Base-by-base conservation (phyloP, 139 green algal species). In the Micractinium conductrix region DNA sequence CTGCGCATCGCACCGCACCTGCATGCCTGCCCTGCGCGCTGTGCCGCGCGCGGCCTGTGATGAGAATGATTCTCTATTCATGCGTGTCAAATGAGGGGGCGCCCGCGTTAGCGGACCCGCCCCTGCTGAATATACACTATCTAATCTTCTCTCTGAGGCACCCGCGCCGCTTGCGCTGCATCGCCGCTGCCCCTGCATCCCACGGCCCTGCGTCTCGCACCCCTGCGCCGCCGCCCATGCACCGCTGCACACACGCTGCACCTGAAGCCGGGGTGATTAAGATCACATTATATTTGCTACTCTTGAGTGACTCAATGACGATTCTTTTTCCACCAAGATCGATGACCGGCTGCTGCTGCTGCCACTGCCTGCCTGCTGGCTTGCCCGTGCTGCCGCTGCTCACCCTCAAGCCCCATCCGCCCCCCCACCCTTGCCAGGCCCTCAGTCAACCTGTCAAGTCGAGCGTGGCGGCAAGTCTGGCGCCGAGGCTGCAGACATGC, bases 111-210 rank as follows among this genome's bases (percentile, higher is more conserved):
- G 38, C 55, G 44, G n/a, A 28, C 24, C 4, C 33, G 33, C 28
- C 14, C 24, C 63, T 78, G 53, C 74, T 87, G 75, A 85, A 38
- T 63, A 70, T 73, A 40, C 33, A 58, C 19, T 7, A 72, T 10
- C 42, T 88, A 86, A 88, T 90, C 81, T 90, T 90, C 87, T 90
- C 83, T 90, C 83, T 90, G 83, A 88, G 87, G 82, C 76, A 50
- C 43, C 68, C 4, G 33, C 69, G 0, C 38, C 35, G 68, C 68
- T 28, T 21, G 10, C 68, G 68, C 38, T 45, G 68, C 40, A 48
- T 44, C 48, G 53, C 53, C 33, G 75, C 50, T 81, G 75, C 35
- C 35, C 14, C 43, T 76, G 69, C 68, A 45, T 38, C 24, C 4
- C 4, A 14, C 45, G 12, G 26, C 1, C 21, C 7, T 79, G 8